A percentile compares a stretch with the other conserved stretches of the same genome.
phyloP scores from a whole-genome alignment of 2,329 filamentous ascomycete species.

The Zymoseptoria ardabiliae region DNA sequence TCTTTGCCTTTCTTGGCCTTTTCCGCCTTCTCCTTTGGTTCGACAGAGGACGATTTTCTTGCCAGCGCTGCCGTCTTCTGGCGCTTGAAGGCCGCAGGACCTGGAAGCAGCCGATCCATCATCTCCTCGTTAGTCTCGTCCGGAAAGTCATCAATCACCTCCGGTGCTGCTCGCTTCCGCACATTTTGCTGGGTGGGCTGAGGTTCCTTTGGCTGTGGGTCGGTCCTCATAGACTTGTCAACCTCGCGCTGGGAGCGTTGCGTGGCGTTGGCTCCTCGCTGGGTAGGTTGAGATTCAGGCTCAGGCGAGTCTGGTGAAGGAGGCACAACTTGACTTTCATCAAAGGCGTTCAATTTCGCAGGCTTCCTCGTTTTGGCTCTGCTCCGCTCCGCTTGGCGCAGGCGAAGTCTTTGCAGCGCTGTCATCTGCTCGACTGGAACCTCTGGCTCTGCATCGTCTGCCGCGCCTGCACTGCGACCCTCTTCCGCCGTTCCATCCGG shows the following conservation, averaged over 20 bases:
- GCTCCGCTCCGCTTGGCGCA: neutral
- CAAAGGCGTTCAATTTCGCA: slow-evolving; percentile 52
- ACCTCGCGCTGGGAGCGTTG: slow-evolving; percentile 17
- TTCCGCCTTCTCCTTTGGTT: slow-evolving; percentile 11
- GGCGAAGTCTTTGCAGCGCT: neutral
- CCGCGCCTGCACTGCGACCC: neutral
- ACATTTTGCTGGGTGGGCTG: slow-evolving; percentile 10
- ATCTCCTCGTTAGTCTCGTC: slow-evolving; percentile 38
- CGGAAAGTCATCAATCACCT: slow-evolving; percentile 15
- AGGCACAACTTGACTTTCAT: slow-evolving; percentile 26
- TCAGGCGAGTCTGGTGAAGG: slow-evolving; percentile 16
- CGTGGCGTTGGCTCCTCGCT: neutral
- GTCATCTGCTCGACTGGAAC: neutral
- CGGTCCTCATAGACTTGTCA: slow-evolving; percentile 6
- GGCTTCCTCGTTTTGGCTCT: slow-evolving; percentile 35
- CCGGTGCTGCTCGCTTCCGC: slow-evolving; percentile 25
- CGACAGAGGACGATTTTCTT: slow-evolving; percentile 10
- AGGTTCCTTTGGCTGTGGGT: neutral
- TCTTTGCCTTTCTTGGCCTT: slow-evolving; percentile 12
- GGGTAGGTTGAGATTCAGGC: neutral
- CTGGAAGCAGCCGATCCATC: slow-evolving; percentile 68
- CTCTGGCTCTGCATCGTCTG: neutral
- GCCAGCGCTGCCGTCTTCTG: slow-evolving; percentile 55
- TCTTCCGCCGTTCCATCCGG: neutral
- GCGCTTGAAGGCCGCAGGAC: slow-evolving; percentile 70